phyloP scores from a whole-genome alignment of 129 eudicot genomes.

The Centrapalus pauciflorus region DNA sequence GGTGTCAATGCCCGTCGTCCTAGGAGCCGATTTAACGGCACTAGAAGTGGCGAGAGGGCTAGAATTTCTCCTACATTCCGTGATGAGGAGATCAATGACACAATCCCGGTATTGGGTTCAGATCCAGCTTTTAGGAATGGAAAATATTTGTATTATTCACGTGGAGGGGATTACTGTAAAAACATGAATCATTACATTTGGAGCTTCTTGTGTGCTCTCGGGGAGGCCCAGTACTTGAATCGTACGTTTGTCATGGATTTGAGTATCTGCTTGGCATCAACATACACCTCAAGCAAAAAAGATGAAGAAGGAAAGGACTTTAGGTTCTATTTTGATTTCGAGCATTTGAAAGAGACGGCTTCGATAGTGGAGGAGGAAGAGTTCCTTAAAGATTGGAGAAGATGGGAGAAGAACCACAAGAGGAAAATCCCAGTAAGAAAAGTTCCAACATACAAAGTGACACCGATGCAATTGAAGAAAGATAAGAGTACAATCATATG shows the following conservation, averaged over 20 bases:
- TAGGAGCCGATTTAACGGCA: constrained; percentile 35
- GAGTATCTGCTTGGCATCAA: constrained; percentile 65
- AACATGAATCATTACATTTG: constrained; percentile 91
- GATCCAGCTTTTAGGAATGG: constrained; percentile 63
- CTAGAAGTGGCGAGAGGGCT: constrained; percentile 37
- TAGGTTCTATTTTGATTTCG: constrained; percentile 89
- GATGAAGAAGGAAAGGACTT: constrained; percentile 97
- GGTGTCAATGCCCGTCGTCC: constrained; percentile 85
- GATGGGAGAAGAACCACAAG: constrained; percentile 73
- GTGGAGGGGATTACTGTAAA: constrained; percentile 95
- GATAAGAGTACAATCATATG: constrained; percentile 79
- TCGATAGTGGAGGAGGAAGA: constrained; percentile 82
- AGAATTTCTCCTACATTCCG: constrained; percentile 37
- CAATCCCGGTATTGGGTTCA: constrained; percentile 64
- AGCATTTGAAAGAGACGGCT: constrained; percentile 85
- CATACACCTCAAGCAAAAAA: constrained; percentile 57
- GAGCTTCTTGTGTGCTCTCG: constrained; percentile 96
- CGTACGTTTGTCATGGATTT: constrained; percentile 95
- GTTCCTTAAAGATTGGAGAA: constrained; percentile 76
- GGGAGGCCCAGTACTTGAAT: constrained; percentile 90
- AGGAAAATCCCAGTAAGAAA: constrained; percentile 65
- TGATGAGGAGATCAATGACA: constrained; percentile 87
- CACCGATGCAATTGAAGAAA: constrained; percentile 82
- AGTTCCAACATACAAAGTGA: constrained; percentile 64
- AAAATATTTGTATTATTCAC: constrained; percentile 83